These are phyloP conservation scores for Daedaleopsis sinensis DNA, from an alignment of 768 basidiomycete genomes.

Conservation along the genomic window DNA sequence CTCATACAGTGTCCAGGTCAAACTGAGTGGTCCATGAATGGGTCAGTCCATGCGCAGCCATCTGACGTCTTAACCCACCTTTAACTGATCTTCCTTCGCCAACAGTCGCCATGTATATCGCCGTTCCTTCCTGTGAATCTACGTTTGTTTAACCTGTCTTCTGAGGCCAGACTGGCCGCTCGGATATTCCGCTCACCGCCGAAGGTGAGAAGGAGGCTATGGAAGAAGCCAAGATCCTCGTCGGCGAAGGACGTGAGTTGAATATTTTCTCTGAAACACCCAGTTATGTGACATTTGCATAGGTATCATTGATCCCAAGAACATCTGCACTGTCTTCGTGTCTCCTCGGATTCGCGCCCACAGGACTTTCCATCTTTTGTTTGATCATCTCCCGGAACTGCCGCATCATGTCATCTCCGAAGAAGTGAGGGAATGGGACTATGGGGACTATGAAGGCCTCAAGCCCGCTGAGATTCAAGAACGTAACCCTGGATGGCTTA, in stretches of 20 bases:
- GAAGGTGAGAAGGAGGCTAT: conserved; percentile 74
- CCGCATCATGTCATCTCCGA: conserved; percentile 66
- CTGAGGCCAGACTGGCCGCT: conserved; percentile 70
- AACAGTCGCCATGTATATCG: conserved; percentile 62
- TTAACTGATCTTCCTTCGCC: conserved; percentile 7
- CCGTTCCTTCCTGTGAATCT: neutral
- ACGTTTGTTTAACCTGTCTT: neutral
- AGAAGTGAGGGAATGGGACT: conserved; percentile 85
- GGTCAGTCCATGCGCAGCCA: conserved; percentile 44
- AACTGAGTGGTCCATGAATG: conserved; percentile 93
- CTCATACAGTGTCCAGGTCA: conserved; percentile 54
- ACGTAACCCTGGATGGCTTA: conserved; percentile 65
- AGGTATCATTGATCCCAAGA: conserved; percentile 81
- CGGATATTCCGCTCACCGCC: conserved; percentile 85
- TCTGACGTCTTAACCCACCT: conserved; percentile 6
- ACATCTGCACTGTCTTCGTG: conserved; percentile 73
- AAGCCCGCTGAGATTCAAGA: conserved; percentile 75
- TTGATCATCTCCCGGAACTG: conserved; percentile 47
- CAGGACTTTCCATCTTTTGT: conserved; percentile 83
- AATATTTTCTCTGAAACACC: neutral
- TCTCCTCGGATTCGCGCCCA: conserved; percentile 90
- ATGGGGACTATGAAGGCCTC: conserved; percentile 89
- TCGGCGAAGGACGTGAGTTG: conserved; percentile 77
- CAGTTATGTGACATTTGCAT: neutral
- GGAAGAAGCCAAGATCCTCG: conserved; percentile 62